Percentiles rank a stretch among this genome's conserved stretches.
Conservation (phyloP, 768 basidiomycete genomes). For the Dentipellis sp. region DNA sequence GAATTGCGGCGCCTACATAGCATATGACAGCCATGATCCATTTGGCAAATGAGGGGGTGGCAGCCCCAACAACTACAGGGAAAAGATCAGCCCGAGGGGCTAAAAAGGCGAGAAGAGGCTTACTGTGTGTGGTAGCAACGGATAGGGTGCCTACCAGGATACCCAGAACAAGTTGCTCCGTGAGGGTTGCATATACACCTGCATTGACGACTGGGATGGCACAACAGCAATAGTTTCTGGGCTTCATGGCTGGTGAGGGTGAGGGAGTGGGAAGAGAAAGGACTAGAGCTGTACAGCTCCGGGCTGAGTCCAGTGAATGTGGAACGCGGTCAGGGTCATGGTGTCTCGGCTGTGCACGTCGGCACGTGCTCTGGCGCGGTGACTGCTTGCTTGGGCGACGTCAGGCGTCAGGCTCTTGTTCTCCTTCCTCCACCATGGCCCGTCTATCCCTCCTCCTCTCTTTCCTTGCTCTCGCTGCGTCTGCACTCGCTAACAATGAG, state of each 20-base stretch:
- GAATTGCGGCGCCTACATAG: conserved; percentile 66
- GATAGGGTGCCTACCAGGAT: conserved; percentile 64
- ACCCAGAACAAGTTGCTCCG: conserved; percentile 65
- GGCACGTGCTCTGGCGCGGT: no score
- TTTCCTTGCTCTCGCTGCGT: conserved; percentile 20
- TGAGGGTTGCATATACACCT: conserved; percentile 76
- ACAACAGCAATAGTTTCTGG: conserved; percentile 87
- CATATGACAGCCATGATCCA: conserved; percentile 69
- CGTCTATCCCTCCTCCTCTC: conserved; percentile 18
- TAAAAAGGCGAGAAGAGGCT: conserved; percentile 20
- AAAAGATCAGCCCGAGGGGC: neutral
- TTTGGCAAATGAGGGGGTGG: conserved; percentile 68
- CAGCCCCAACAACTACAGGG: conserved; percentile 71
- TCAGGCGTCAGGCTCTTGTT: conserved; percentile 10
- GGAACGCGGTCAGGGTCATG: no score
- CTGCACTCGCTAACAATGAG: conserved; percentile 17
- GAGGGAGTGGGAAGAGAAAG: neutral
- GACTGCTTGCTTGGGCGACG: no score
- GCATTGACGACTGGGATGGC: conserved; percentile 86
- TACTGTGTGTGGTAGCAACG: conserved; percentile 73
- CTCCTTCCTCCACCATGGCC: conserved; percentile 15
- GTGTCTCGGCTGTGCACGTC: no score
- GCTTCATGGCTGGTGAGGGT: conserved; percentile 39
- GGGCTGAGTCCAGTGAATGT: no score
- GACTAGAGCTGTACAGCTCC: neutral